Conservation (phyloP, 2,329 filamentous ascomycete species). For the Colletotrichum tabaci region DNA sequence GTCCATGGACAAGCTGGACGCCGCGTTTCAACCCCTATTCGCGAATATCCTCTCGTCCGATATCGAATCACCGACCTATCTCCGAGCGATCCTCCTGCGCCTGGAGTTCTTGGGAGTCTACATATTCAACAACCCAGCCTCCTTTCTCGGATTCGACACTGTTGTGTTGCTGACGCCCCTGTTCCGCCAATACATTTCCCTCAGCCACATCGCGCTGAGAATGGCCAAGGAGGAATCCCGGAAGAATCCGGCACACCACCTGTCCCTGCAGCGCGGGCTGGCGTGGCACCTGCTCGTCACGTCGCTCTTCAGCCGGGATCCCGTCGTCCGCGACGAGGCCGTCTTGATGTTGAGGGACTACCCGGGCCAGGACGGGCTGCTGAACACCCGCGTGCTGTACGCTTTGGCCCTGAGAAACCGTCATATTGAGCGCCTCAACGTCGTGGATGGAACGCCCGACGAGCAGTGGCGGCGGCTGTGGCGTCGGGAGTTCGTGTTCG, state of each 20-base stretch:
- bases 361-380: slow-evolving; percentile 52
- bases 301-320: slow-evolving; percentile 51
- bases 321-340: slow-evolving; percentile 51
- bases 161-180: slow-evolving; percentile 47
- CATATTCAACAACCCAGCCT: slow-evolving; percentile 48
- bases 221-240: slow-evolving; percentile 36
- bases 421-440: slow-evolving; percentile 49
- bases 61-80: slow-evolving; percentile 47
- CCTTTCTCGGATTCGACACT: slow-evolving; percentile 45
- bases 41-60: slow-evolving; percentile 48
- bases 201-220: slow-evolving; percentile 49
- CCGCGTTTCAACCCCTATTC: slow-evolving; percentile 53
- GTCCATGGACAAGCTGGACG: slow-evolving; percentile 44
- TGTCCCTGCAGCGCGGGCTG: slow-evolving; percentile 51
- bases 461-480: slow-evolving; percentile 53
- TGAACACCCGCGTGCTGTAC: slow-evolving; percentile 49
- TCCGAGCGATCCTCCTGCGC: slow-evolving; percentile 52
- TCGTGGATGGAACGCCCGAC: slow-evolving; percentile 46
- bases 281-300: slow-evolving; percentile 46
- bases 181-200: slow-evolving; percentile 52
- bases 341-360: slow-evolving; percentile 51
- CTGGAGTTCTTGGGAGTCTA: slow-evolving; percentile 48
- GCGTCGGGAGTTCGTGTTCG: slow-evolving; percentile 53
- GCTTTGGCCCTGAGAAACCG: slow-evolving; percentile 47
- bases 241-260: slow-evolving; percentile 45